Conservation (phyloP, 805 yeast genomes). For the Lachancea sp. region DNA sequence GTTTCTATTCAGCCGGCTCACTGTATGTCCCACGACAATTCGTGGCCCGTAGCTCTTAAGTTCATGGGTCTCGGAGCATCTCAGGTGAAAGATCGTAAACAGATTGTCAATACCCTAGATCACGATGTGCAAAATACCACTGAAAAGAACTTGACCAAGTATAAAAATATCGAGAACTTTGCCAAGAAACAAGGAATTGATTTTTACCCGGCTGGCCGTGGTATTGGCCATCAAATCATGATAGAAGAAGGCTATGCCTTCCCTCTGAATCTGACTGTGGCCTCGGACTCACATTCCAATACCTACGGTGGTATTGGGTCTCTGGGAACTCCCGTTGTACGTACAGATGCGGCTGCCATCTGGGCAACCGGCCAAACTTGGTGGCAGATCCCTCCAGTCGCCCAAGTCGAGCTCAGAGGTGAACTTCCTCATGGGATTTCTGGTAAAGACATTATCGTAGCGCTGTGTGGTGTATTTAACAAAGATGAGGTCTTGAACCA, state of each 20-base stretch:
- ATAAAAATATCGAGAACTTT: slow-evolving; percentile 79
- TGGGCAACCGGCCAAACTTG: slow-evolving; percentile 99
- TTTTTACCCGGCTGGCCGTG: slow-evolving; percentile 97
- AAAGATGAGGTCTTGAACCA: slow-evolving; percentile 89
- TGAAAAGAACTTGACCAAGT: slow-evolving; percentile 83
- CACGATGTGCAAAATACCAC: slow-evolving; percentile 95
- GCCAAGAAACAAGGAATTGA: slow-evolving; percentile 89
- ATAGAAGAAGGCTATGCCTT: slow-evolving; percentile 98
- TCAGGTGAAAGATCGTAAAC: slow-evolving; percentile 74
- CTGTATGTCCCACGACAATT: slow-evolving; percentile 98
- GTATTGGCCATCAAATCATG: slow-evolving; percentile 99
- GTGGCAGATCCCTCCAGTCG: slow-evolving; percentile 99
- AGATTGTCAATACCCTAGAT: slow-evolving; percentile 92
- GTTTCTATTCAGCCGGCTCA: slow-evolving; percentile 93
- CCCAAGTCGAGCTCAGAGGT: slow-evolving; percentile 82
- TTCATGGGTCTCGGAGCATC: slow-evolving; percentile 92
- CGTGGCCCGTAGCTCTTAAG: slow-evolving; percentile 98
- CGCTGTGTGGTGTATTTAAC: slow-evolving; percentile 89
- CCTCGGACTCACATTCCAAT: slow-evolving; percentile 96
- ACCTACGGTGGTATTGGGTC: slow-evolving; percentile 97
- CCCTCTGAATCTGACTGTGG: slow-evolving; percentile 88
- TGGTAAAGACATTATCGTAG: slow-evolving; percentile 96
- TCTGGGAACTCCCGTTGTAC: slow-evolving; percentile 93
- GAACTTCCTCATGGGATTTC: slow-evolving; percentile 78
- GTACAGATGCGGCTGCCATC: slow-evolving; percentile 98